Conservation (phyloP, 2,329 filamentous ascomycete species). For the Tolypocladium nubicola region DNA sequence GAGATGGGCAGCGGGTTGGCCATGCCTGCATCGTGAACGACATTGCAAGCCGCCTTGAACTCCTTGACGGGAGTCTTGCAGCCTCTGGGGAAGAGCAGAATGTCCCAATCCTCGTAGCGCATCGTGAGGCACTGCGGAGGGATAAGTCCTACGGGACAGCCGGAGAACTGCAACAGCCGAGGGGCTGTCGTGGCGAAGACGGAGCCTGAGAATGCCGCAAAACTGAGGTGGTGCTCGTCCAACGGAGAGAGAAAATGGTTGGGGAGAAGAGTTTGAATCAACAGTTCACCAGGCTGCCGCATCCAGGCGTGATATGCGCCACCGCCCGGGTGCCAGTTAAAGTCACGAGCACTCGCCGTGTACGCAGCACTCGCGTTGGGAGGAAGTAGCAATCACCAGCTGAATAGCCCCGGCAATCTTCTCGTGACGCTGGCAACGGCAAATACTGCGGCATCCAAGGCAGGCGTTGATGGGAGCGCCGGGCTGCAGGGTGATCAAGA, state of each 20-base stretch:
- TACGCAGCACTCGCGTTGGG: background rate
- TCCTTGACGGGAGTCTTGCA: constrained; percentile 66
- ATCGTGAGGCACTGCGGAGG: constrained; percentile 35
- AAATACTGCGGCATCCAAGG: background rate
- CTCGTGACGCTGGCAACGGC: background rate
- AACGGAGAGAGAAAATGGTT: background rate
- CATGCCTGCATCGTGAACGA: constrained; percentile 42
- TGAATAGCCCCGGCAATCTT: too few species aligned
- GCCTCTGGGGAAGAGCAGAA: constrained; percentile 63
- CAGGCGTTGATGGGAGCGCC: background rate
- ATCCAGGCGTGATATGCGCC: background rate
- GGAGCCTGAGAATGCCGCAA: background rate
- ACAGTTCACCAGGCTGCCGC: background rate
- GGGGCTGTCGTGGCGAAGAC: background rate
- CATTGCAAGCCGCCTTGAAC: constrained; percentile 70
- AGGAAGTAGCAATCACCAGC: background rate
- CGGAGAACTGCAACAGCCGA: background rate
- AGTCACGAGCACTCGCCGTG: background rate
- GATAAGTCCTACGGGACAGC: background rate
- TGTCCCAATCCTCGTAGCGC: constrained; percentile 81
- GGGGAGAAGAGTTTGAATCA: background rate
- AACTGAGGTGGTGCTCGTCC: background rate
- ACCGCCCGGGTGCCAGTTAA: too few species aligned
- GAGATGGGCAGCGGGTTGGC: background rate
- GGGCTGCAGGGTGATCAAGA: background rate